Conservation (phyloP, 371 early-diverging fungal species). For the Aphelidium insulamus region DNA sequence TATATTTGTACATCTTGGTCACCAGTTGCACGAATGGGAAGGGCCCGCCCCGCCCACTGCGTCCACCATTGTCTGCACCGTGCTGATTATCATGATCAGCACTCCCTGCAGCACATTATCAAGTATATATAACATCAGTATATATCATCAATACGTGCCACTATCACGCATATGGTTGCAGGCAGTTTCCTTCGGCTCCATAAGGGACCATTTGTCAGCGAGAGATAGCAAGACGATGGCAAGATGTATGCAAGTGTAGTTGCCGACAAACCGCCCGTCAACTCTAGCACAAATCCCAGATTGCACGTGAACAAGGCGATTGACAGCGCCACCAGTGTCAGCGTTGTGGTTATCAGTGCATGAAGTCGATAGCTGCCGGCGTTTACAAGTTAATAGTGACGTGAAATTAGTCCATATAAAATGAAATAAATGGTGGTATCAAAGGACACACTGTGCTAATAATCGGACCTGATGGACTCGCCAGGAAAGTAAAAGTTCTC, state of each 20-base stretch:
- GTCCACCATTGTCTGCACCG: constrained; percentile 2
- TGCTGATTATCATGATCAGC: too few relatives aligned
- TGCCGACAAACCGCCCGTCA: constrained; percentile 54
- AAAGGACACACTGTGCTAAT: constrained; percentile 5
- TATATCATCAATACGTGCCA: not conserved
- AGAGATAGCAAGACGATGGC: constrained; percentile 41
- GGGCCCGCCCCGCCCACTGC: constrained; percentile 5
- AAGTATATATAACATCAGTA: too few relatives aligned
- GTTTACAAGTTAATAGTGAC: constrained; percentile 12
- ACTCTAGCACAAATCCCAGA: constrained; percentile 45
- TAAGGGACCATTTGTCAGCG: constrained; percentile 25
- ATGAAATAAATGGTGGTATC: constrained; percentile 1
- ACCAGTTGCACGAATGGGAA: too few relatives aligned
- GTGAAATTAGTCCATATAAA: not conserved
- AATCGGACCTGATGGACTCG: constrained; percentile 11
- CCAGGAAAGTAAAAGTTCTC: too few relatives aligned
- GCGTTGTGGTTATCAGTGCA: constrained; percentile 27
- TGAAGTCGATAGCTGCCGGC: constrained; percentile 26
- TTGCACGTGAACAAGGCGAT: constrained; percentile 42
- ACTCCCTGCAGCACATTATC: too few relatives aligned
- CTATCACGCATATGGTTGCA: not conserved
- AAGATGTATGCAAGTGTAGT: constrained; percentile 55
- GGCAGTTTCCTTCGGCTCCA: constrained; percentile 25
- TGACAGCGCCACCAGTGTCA: constrained; percentile 23
- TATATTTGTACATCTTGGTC: too few relatives aligned